phyloP scores from a whole-genome alignment of 2,329 filamentous ascomycete species.

The Graphilbum sp. region DNA sequence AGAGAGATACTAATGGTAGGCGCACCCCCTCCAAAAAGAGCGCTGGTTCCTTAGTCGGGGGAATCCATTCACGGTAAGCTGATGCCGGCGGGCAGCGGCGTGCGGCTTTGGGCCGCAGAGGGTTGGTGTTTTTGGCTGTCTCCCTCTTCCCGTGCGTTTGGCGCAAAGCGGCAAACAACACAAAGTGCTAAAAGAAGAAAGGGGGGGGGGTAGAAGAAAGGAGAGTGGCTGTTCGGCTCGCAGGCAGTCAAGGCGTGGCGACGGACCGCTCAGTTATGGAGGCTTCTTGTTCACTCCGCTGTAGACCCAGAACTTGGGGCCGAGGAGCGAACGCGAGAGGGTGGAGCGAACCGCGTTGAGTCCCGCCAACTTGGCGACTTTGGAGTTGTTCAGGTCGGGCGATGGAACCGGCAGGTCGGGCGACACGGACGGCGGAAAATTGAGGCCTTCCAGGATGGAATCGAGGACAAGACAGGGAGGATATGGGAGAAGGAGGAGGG shows the following conservation, averaged over 20 bases:
- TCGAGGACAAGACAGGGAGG: background rate
- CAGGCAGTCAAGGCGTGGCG: background rate
- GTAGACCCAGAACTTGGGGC: conserved; percentile 87
- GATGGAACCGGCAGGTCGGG: background rate
- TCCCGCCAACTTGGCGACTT: conserved; percentile 22
- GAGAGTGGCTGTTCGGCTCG: background rate
- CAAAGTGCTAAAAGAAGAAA: background rate
- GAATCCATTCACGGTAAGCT: conserved; percentile 10
- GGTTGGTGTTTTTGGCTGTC: conserved; percentile 1
- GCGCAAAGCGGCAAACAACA: background rate
- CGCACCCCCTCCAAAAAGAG: conserved; percentile 8
- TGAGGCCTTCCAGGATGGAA: background rate
- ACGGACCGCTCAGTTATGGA: conserved; percentile 56
- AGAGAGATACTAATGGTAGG: background rate
- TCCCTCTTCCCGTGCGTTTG: conserved; percentile 2
- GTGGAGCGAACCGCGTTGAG: conserved; percentile 44
- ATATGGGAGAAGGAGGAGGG: background rate
- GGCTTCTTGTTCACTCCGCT: conserved; percentile 94
- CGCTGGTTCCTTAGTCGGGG: conserved; percentile 7
- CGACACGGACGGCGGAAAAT: background rate
- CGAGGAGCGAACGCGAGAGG: conserved; percentile 76
- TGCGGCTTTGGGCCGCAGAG: conserved; percentile 9
- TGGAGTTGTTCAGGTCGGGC: conserved; percentile 3
- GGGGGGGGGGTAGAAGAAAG: background rate
- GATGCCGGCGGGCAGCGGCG: conserved; percentile 10